Evolutionary conservation across 306 rosid species (phyloP).

Genomic region (Chamaecrista fasciculata): DNA sequence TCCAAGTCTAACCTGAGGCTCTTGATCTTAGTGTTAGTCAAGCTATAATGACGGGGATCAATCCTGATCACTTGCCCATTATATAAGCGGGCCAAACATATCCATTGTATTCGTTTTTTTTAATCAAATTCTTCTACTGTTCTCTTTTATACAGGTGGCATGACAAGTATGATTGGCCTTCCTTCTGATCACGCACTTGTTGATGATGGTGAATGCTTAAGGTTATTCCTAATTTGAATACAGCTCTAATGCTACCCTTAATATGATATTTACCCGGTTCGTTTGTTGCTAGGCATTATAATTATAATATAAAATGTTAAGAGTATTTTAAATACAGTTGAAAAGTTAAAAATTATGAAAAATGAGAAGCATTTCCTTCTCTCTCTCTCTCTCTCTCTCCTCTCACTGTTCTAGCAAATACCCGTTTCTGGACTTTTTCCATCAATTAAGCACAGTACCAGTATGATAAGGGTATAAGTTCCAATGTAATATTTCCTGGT

Average conservation of each 20-base stretch:
- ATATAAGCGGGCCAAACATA: not conserved
- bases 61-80: constrained; percentile 5
- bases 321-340: not conserved
- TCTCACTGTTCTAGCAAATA: constrained; percentile 19
- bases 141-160: constrained; percentile 58
- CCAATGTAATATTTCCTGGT: not conserved
- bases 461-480: constrained; percentile 4
- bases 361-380: not conserved
- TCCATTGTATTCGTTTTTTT: not conserved
- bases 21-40: constrained; percentile 22
- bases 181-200: constrained; percentile 91
- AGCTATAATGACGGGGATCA: constrained; percentile 10
- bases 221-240: constrained; percentile 49
- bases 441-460: constrained; percentile 2
- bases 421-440: constrained; percentile 7
- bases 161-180: constrained; percentile 87
- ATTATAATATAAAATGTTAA: not conserved
- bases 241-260: constrained; percentile 22
- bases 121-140: constrained; percentile 14
- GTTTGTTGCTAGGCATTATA: constrained; percentile 19
- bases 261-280: not conserved
- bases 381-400: not conserved
- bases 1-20: constrained; percentile 17
- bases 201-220: constrained; percentile 81
- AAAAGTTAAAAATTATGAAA: constrained; percentile 2